Conservation (phyloP, 345 rosid genomes). For the Citrus inodora region DNA sequence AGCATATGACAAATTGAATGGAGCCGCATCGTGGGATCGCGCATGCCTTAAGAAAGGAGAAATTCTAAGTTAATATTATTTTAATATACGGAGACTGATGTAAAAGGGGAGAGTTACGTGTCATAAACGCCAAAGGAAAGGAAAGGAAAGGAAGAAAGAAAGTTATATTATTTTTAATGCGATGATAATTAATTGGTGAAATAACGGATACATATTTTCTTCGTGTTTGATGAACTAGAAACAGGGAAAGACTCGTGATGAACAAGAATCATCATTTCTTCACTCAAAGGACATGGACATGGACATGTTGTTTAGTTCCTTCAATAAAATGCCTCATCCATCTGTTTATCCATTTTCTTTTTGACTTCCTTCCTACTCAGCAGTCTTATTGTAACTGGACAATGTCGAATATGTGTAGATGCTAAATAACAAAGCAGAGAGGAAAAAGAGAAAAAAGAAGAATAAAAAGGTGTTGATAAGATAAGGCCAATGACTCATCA, state of each 20-base stretch:
- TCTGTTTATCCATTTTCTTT: neutral
- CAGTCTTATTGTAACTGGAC: constrained; percentile 13
- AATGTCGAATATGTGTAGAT: constrained; percentile 31
- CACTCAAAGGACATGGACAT: too few species aligned
- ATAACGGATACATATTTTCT: too few species aligned
- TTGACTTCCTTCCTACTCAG: neutral
- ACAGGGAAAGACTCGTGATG: too few species aligned
- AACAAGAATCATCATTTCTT: too few species aligned
- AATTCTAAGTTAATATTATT: neutral
- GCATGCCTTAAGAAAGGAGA: constrained; percentile 21
- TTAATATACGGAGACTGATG: neutral
- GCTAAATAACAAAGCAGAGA: constrained; percentile 14
- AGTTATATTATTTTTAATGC: too few species aligned
- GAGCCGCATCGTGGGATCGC: constrained; percentile 12
- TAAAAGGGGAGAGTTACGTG: neutral
- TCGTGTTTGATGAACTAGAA: too few species aligned
- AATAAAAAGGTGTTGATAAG: constrained; percentile 27
- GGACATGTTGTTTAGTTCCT: too few species aligned
- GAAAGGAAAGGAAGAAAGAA: neutral
- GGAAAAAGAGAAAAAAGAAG: neutral
- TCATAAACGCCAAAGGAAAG: neutral
- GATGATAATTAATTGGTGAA: too few species aligned
- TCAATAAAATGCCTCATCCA: too few species aligned
- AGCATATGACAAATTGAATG: neutral
- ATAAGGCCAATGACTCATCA: constrained; percentile 42